Percentiles rank a stretch among this genome's conserved stretches.
Evolutionary conservation across 2,329 filamentous ascomycete genomes (phyloP).

Genomic region (Sporothrix mexicana): DNA sequence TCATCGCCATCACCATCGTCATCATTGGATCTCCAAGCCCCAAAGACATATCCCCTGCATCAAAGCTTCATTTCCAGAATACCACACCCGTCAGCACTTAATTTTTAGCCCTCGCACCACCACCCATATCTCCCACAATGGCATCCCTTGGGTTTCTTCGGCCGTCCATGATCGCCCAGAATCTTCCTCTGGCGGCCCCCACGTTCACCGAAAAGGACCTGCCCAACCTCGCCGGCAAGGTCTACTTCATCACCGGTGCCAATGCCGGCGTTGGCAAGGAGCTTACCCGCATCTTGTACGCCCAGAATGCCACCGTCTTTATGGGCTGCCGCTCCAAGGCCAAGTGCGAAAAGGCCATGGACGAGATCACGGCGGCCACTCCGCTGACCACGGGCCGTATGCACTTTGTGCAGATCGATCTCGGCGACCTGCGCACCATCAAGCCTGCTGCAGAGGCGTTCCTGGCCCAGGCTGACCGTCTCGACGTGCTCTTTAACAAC

Average conservation of each 20-base stretch:
- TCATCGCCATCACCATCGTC: conserved; percentile 7
- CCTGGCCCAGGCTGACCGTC: conserved; percentile 38
- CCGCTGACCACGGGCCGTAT: conserved; percentile 41
- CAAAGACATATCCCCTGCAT: not conserved
- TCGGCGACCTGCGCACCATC: conserved; percentile 41
- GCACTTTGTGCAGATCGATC: conserved; percentile 46
- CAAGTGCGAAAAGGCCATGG: conserved; percentile 52
- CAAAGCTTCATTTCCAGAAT: not conserved
- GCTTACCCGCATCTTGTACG: conserved; percentile 57
- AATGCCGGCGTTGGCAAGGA: conserved; percentile 54
- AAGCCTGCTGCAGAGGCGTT: conserved; percentile 40
- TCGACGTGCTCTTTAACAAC: conserved; percentile 51
- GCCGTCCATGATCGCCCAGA: conserved; percentile 36
- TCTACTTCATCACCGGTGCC: conserved; percentile 55
- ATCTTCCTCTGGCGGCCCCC: conserved; percentile 42
- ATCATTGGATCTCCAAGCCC: not conserved
- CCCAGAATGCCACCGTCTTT: conserved; percentile 57
- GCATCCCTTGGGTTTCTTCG: conserved; percentile 19
- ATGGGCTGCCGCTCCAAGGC: conserved; percentile 53
- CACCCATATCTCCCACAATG: conserved; percentile 23
- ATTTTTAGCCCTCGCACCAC: not conserved
- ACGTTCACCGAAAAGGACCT: conserved; percentile 45
- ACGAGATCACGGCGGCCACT: conserved; percentile 44
- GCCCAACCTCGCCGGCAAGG: conserved; percentile 42
- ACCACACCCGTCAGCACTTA: too few species aligned